Evolutionary conservation across 2,329 filamentous ascomycete genomes (phyloP).

Genomic region (Chaetomiaceae sp.): DNA sequence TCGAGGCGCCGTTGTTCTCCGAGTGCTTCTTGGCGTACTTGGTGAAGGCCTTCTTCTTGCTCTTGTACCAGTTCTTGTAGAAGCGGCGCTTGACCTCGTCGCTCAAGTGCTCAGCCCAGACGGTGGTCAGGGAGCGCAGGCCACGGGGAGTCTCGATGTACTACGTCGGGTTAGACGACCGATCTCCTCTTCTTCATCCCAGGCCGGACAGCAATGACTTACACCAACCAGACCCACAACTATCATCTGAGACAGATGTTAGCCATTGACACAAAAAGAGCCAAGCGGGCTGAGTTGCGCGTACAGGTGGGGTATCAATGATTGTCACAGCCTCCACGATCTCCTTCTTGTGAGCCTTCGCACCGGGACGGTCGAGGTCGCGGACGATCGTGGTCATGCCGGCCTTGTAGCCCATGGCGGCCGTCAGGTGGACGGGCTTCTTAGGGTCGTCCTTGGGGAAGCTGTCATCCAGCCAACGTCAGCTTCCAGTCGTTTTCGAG

Average conservation of each 20-base stretch:
- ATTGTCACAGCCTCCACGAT: conserved; percentile 83
- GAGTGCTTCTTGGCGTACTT: conserved; percentile 99
- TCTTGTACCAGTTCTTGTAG: conserved; percentile 99
- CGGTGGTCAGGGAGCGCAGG: conserved; percentile 97
- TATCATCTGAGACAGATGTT: conserved; percentile 83
- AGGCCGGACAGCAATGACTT: conserved; percentile 29
- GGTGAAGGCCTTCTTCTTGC: conserved; percentile 99
- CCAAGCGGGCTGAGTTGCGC: conserved; percentile 79
- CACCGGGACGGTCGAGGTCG: conserved; percentile 97
- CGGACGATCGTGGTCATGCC: conserved; percentile 99
- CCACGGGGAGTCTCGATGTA: conserved; percentile 99
- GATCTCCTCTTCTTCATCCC: conserved; percentile 16
- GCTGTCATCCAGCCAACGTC: conserved; percentile 44
- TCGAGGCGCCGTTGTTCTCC: conserved; percentile 81
- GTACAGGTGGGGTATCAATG: conserved; percentile 93
- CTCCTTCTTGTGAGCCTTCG: conserved; percentile 99
- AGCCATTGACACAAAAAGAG: conserved; percentile 62
- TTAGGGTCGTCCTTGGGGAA: conserved; percentile 99
- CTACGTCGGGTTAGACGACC: conserved; percentile 21
- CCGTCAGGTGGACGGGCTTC: conserved; percentile 98
- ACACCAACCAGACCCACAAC: conserved; percentile 95
- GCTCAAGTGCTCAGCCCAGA: conserved; percentile 98
- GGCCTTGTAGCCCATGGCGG: conserved; percentile 99
- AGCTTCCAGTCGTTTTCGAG: conserved; percentile 8
- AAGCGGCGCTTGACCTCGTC: conserved; percentile 99